A percentile compares a stretch with the other conserved stretches of the same genome.
Evolutionary conservation across 2,329 filamentous ascomycete genomes (phyloP).

Genomic region (Cytospora chrysosperma): DNA sequence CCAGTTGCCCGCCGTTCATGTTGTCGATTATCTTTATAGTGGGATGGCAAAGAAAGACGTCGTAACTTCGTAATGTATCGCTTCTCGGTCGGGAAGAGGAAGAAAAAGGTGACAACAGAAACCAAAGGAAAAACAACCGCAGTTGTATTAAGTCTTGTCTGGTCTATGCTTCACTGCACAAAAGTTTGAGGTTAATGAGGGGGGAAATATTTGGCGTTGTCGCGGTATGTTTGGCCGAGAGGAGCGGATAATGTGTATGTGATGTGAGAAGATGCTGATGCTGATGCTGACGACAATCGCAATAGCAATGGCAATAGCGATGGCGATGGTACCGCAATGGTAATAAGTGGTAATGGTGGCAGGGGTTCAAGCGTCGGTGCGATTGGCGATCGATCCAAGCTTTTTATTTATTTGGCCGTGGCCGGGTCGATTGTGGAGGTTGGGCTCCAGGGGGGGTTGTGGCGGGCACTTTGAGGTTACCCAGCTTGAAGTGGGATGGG

Average conservation of each 20-base stretch:
- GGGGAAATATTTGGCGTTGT: not conserved
- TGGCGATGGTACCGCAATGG: no score
- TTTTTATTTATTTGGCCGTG: conserved; percentile 2
- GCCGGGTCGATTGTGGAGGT: not conserved
- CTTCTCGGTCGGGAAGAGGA: not conserved
- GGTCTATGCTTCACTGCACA: not conserved
- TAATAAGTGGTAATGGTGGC: no score
- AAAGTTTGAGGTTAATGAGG: not conserved
- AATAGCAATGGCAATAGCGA: not conserved
- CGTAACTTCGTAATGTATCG: not conserved
- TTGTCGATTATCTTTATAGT: conserved; percentile 10
- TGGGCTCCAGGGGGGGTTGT: no score
- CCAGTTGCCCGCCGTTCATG: conserved; percentile 21
- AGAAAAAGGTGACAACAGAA: not conserved
- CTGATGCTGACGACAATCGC: not conserved
- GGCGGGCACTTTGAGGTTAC: no score
- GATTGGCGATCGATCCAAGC: conserved; percentile 13
- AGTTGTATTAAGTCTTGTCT: not conserved
- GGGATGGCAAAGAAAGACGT: not conserved
- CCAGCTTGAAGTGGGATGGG: not conserved
- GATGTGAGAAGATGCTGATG: not conserved
- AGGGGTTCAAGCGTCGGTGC: not conserved
- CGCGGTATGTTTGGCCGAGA: not conserved
- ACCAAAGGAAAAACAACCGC: not conserved
- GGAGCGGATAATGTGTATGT: not conserved